Evolutionary conservation across 352 stramenopile genomes (phyloP).

Genomic region (Phytophthora pinifolia): DNA sequence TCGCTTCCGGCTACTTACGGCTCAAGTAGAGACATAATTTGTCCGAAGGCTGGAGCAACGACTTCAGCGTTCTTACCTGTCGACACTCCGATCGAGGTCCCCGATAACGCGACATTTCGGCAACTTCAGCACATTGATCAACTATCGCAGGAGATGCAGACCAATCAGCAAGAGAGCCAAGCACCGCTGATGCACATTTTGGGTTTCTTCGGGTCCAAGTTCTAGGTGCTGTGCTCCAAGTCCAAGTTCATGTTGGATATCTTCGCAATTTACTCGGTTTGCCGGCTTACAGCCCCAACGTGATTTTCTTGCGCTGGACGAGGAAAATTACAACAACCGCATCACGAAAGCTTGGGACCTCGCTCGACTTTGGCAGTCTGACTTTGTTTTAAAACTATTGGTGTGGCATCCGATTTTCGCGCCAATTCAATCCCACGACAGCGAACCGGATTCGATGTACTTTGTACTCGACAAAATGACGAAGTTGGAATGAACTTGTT

Average conservation of each 20-base stretch:
- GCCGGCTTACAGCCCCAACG: conserved; percentile 4
- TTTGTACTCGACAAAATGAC: conserved; percentile 3
- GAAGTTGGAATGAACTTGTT: not conserved
- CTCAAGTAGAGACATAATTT: no score
- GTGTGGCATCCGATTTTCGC: no score
- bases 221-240: not conserved
- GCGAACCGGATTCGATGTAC: no score
- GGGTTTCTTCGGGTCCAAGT: not conserved
- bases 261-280: not conserved
- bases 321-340: not conserved
- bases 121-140: conserved; percentile 12
- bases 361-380: no score
- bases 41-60: no score
- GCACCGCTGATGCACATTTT: conserved; percentile 4
- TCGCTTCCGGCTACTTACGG: no score
- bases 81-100: conserved; percentile 4
- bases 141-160: conserved; percentile 1
- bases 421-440: no score
- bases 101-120: conserved; percentile 8
- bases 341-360: no score
- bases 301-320: conserved; percentile 4
- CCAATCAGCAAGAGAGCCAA: not conserved
- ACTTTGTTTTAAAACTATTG: no score
- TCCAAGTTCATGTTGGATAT: conserved; percentile 2
- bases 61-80: no score